Base-by-base conservation (phyloP, 805 yeast species). In the Candida adriatica region DNA sequence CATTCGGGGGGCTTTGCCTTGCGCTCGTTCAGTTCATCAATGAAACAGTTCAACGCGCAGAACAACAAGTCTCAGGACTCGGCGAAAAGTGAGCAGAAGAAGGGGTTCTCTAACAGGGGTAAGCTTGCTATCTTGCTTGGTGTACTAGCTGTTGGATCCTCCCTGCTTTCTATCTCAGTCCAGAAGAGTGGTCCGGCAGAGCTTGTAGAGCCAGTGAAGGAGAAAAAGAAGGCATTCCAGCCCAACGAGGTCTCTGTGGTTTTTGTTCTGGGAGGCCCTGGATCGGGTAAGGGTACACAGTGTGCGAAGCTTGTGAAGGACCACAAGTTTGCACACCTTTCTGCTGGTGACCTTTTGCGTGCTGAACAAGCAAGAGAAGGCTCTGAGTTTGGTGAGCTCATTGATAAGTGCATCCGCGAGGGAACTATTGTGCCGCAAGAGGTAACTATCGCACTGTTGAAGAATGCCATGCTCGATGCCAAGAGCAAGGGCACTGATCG, bases 211-310 rank as follows among this genome's bases (percentile, higher is more conserved):
- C 51, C 48, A 13, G 33, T 24, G 1, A 25, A 24, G 29, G 24
- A 20, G 13, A 20, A 9, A 15, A 13, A 24, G 10, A 31, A 40
- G 13, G 75, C 80, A 0, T 83, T 83, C 53, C 60, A 70, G 8
- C 68, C 70, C 3, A 74, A 75, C 24, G 78, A 84, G 34, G 76
- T 83, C 18, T 75, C 83, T 17, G 94, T 90, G 5, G 69, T 88
- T 17, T 90, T 85, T 56, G 96, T 90, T 13, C 72, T 90, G 19
- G 98, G 98, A 26, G 97, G 97, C 4, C 97, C 97, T 5, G 97
- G 97, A 14, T 84, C 95, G 18, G 97, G 98, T 26, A 92, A 92
- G 55, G 97, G 98, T 35, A 90, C 98, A 1, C 98, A 90, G 60
- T 85, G 96, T 64, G 80, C 79, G 19, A 83, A 75, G 51, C 68